Conservation (phyloP, 1,284 basidiomycete species). For the Trametes hirsuta region DNA sequence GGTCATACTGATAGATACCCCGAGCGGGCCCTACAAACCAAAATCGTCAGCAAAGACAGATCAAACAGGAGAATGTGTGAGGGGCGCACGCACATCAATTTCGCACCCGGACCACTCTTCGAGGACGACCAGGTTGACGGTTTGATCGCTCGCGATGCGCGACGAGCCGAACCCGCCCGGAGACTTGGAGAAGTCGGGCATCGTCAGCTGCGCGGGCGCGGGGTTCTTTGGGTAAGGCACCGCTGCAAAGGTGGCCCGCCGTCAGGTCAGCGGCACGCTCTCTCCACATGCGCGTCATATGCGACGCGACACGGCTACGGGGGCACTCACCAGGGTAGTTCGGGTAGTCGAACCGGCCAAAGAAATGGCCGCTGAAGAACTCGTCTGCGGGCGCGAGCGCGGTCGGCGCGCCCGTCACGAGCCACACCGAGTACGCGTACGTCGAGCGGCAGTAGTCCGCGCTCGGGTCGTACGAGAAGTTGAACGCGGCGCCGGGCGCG, state of each 20-base stretch:
- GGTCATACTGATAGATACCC: conserved; percentile 32
- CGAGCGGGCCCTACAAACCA: conserved; percentile 31
- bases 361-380: conserved; percentile 43
- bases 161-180: conserved; percentile 47
- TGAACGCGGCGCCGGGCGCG: conserved; percentile 34
- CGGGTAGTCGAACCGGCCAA: conserved; percentile 44
- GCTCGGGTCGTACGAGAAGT: conserved; percentile 44
- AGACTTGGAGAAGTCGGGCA: conserved; percentile 51
- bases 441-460: conserved; percentile 49
- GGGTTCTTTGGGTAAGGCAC: conserved; percentile 45
- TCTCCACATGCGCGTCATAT: not conserved
- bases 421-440: conserved; percentile 48
- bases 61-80: conserved; percentile 3
- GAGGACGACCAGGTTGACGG: conserved; percentile 45
- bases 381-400: conserved; percentile 31
- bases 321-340: conserved; percentile 46
- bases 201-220: conserved; percentile 44
- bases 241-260: conserved; percentile 18
- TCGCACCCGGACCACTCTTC: conserved; percentile 49
- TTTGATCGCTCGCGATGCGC: conserved; percentile 35
- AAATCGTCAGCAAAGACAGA: conserved; percentile 4
- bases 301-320: not conserved
- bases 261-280: not conserved
- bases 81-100: conserved; percentile 25
- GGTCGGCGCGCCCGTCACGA: conserved; percentile 38